phyloP scores from a whole-genome alignment of 2,329 filamentous ascomycete genomes.

The Atkinsonella texensis region DNA sequence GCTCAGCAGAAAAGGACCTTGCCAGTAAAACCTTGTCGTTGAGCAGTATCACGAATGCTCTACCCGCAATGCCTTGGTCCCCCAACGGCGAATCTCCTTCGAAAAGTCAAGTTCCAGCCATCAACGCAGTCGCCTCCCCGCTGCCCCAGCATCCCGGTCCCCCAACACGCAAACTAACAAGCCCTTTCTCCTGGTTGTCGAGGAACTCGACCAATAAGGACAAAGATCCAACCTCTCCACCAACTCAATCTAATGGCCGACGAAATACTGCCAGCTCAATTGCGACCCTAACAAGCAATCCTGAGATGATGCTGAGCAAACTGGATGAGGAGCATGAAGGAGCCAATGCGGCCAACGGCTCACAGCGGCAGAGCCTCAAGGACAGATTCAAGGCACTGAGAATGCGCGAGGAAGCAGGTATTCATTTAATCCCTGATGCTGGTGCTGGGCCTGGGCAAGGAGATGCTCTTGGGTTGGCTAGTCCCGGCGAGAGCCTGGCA shows the following conservation, averaged over 20 bases:
- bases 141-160: conserved; percentile 20
- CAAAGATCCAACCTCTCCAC: conserved; percentile 43
- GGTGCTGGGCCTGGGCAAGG: conserved; percentile 37
- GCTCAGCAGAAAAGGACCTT: conserved; percentile 23
- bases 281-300: conserved; percentile 66
- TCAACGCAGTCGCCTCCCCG: conserved; percentile 18
- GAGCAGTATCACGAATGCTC: conserved; percentile 58
- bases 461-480: conserved; percentile 12
- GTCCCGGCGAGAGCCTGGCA: conserved; percentile 14
- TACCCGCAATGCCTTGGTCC: conserved; percentile 64
- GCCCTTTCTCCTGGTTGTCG: conserved; percentile 79
- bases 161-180: conserved; percentile 61
- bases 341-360: conserved; percentile 30
- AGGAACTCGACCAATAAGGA: conserved; percentile 50
- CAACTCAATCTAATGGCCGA: conserved; percentile 31
- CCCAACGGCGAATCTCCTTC: conserved; percentile 39
- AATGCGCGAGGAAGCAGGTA: conserved; percentile 59
- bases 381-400: conserved; percentile 70
- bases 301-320: conserved; percentile 65
- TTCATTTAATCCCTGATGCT: conserved; percentile 39
- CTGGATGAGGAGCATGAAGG: conserved; percentile 59
- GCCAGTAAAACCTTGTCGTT: conserved; percentile 47
- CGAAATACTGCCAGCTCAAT: conserved; percentile 73
- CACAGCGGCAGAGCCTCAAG: conserved; percentile 51
- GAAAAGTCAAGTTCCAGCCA: conserved; percentile 30